Percentiles rank a stretch among this genome's conserved stretches.
phyloP scores from a whole-genome alignment of 148 eudicot species.

The Rhododendron simsii region DNA sequence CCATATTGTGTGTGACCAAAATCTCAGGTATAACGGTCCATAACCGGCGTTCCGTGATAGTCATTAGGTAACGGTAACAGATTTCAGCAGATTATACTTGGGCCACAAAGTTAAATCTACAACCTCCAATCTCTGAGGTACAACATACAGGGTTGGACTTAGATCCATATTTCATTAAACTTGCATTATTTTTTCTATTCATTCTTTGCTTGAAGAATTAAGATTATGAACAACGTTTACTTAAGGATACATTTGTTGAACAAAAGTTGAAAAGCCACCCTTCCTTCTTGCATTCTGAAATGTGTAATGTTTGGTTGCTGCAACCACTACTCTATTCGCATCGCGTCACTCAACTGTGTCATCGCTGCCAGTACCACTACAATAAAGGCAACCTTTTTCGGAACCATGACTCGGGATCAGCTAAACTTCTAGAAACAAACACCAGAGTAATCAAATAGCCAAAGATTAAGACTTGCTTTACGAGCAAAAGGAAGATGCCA shows the following conservation, averaged over 20 bases:
- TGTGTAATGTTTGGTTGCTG: background rate
- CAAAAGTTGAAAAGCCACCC: background rate
- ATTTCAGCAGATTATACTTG: background rate
- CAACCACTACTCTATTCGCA: background rate
- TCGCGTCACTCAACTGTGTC: background rate
- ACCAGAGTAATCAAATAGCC: background rate
- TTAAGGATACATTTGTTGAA: background rate
- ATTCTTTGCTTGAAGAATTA: background rate
- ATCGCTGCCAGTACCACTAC: background rate
- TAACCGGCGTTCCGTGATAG: background rate
- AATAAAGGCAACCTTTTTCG: background rate
- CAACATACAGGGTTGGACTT: background rate
- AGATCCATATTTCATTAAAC: background rate
- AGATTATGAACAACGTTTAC: background rate
- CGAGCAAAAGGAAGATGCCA: background rate
- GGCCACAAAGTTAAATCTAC: background rate
- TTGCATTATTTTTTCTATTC: background rate
- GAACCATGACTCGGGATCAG: background rate
- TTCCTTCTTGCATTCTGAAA: background rate
- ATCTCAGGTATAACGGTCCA: background rate
- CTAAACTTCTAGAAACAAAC: background rate
- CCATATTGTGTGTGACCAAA: background rate
- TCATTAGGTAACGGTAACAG: background rate
- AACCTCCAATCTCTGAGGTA: background rate
- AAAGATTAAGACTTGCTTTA: background rate